Evolutionary conservation across 352 stramenopile genomes (phyloP).

Genomic region (Phytophthora sansomeana): DNA sequence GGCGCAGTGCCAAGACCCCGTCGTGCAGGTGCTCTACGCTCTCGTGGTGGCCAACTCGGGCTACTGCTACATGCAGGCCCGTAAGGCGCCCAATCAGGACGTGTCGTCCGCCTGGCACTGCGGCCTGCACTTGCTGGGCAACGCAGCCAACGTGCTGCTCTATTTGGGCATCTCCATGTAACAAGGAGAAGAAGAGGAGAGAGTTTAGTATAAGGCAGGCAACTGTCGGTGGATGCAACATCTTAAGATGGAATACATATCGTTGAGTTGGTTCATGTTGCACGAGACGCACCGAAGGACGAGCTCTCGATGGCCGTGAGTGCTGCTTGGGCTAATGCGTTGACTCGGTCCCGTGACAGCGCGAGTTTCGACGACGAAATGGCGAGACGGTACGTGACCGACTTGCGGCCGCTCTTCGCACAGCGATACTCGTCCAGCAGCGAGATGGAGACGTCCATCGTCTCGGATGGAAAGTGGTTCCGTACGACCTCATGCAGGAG

Average conservation of each 20-base stretch:
- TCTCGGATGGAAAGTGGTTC: slow-evolving; percentile 50
- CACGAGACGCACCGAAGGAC: slow-evolving; percentile 63
- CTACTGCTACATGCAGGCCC: slow-evolving; percentile 79
- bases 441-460: slow-evolving; percentile 43
- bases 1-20: slow-evolving; percentile 53
- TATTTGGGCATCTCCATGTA: slow-evolving; percentile 71
- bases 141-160: slow-evolving; percentile 79
- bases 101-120: slow-evolving; percentile 83
- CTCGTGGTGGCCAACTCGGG: slow-evolving; percentile 72
- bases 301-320: slow-evolving; percentile 60
- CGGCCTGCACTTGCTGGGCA: slow-evolving; percentile 78
- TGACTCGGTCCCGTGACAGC: slow-evolving; percentile 62
- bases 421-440: slow-evolving; percentile 74
- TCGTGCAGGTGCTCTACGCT: slow-evolving; percentile 69
- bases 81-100: slow-evolving; percentile 66
- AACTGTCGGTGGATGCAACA: too few species aligned
- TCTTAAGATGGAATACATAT: not conserved
- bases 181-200: too few species aligned
- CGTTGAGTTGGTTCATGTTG: slow-evolving; percentile 30
- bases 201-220: slow-evolving; percentile 24
- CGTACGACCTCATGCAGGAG: slow-evolving; percentile 51
- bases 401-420: slow-evolving; percentile 52
- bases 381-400: slow-evolving; percentile 67
- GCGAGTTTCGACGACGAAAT: slow-evolving; percentile 48
- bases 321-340: slow-evolving; percentile 45